These are phyloP conservation scores for Corynascus novoguineensis DNA, from an alignment of 495 filamentous ascomycete species.

Conservation along the genomic window DNA sequence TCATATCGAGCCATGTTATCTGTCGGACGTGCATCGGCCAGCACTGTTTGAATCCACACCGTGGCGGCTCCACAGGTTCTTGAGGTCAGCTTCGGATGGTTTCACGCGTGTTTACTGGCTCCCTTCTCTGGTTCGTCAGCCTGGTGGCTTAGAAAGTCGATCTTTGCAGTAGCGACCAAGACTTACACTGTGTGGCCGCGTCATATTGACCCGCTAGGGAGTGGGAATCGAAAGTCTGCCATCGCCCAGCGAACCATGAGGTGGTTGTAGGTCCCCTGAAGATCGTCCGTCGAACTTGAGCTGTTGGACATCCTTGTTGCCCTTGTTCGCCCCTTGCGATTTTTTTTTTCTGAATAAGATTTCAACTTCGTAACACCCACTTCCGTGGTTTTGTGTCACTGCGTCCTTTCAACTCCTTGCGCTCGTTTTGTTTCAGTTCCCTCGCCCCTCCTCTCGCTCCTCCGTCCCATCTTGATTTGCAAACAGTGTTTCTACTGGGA, in stretches of 20 bases:
- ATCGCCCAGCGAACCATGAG: not conserved
- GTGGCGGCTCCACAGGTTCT: too few species aligned
- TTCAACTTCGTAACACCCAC: not conserved
- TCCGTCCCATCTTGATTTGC: not conserved
- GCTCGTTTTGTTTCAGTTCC: not conserved
- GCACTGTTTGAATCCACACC: too few species aligned
- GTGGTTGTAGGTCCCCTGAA: not conserved
- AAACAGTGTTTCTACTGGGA: too few species aligned
- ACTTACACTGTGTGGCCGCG: not conserved
- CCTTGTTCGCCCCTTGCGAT: not conserved
- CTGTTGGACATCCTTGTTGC: not conserved
- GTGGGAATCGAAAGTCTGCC: not conserved
- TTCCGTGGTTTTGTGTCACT: not conserved
- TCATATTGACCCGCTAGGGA: not conserved
- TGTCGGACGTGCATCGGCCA: too few species aligned
- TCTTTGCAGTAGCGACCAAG: too few species aligned
- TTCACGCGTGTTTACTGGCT: too few species aligned
- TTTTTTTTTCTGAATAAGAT: slow-evolving; percentile 1
- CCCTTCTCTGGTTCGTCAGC: too few species aligned
- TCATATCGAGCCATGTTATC: too few species aligned
- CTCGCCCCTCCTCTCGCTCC: not conserved
- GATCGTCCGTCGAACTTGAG: not conserved
- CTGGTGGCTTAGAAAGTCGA: too few species aligned
- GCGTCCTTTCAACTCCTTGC: slow-evolving; percentile 4
- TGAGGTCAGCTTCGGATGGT: too few species aligned